Conservation (phyloP, 176 grass and related monocot species). For the Juncus effusus region DNA sequence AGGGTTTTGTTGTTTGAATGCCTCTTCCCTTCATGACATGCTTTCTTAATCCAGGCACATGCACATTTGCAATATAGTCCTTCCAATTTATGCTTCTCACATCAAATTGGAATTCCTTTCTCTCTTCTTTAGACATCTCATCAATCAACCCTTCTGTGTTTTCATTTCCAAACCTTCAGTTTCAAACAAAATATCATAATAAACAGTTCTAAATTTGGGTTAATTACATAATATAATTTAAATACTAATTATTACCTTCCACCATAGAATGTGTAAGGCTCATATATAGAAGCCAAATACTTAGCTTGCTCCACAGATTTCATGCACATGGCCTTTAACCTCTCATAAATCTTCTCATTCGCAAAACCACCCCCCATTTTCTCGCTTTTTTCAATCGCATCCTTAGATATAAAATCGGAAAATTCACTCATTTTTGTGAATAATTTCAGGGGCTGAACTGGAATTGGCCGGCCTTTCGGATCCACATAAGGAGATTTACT, state of each 20-base stretch:
- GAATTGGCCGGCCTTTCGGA: slow-evolving; percentile 50
- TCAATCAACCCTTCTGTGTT: slow-evolving; percentile 57
- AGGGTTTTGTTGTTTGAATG: slow-evolving; percentile 17
- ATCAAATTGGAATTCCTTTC: slow-evolving; percentile 59
- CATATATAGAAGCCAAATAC: slow-evolving; percentile 74
- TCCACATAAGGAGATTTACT: slow-evolving; percentile 48
- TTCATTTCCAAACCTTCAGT: slow-evolving; percentile 61
- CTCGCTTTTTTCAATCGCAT: slow-evolving; percentile 47
- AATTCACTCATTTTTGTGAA: slow-evolving; percentile 75
- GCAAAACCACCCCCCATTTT: not conserved
- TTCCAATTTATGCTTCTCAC: slow-evolving; percentile 72
- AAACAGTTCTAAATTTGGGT: too few species aligned
- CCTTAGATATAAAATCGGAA: slow-evolving; percentile 54
- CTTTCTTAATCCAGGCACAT: slow-evolving; percentile 83
- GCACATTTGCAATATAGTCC: slow-evolving; percentile 78
- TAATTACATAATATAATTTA: too few species aligned
- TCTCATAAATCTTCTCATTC: slow-evolving; percentile 29
- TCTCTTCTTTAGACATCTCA: slow-evolving; percentile 70
- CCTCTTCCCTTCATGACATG: slow-evolving; percentile 87
- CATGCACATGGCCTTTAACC: slow-evolving; percentile 44
- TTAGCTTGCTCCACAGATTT: slow-evolving; percentile 73
- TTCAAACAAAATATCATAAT: not conserved
- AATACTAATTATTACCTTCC: slow-evolving; percentile 51
- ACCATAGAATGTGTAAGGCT: slow-evolving; percentile 89
- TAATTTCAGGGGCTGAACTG: slow-evolving; percentile 51